A percentile compares a stretch with the other conserved stretches of the same genome.
phyloP scores from a whole-genome alignment of 225 moss, liverwort and hornwort genomes.

The Bryum argenteum region DNA sequence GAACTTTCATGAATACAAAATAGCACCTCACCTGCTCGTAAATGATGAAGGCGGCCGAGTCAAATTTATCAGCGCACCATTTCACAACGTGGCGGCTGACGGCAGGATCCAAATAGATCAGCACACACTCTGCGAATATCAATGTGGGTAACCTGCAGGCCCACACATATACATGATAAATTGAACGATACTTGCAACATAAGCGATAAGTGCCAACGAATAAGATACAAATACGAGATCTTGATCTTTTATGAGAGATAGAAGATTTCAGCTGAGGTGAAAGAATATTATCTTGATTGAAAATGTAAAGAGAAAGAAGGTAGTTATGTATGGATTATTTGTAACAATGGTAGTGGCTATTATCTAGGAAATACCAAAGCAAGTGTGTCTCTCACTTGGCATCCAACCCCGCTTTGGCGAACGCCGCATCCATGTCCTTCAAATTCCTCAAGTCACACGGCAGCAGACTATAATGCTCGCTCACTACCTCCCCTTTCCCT shows the following conservation, averaged over 20 bases:
- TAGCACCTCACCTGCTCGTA: constrained; percentile 82
- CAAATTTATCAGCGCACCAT: constrained; percentile 80
- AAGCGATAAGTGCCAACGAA: neutral
- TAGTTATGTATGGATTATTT: neutral
- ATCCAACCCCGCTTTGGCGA: constrained; percentile 75
- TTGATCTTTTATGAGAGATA: neutral
- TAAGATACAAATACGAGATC: neutral
- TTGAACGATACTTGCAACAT: neutral
- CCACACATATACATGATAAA: neutral
- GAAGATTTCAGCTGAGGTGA: neutral
- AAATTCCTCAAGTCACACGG: constrained; percentile 77
- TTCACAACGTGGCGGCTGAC: constrained; percentile 80
- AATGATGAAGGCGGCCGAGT: constrained; percentile 71
- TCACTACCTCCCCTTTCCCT: constrained; percentile 80
- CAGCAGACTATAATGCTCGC: constrained; percentile 76
- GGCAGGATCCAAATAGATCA: constrained; percentile 86
- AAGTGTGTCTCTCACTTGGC: constrained; percentile 63
- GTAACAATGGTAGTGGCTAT: neutral
- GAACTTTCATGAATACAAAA: too few relatives aligned
- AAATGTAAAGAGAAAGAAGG: neutral
- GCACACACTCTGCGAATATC: constrained; percentile 90
- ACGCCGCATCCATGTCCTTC: constrained; percentile 60
- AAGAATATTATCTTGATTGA: too few relatives aligned
- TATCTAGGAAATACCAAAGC: constrained; percentile 40
- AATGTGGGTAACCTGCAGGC: constrained; percentile 75